Conservation (phyloP, 2,329 filamentous ascomycete genomes). For the Monilinia vaccinii-corymbosi region DNA sequence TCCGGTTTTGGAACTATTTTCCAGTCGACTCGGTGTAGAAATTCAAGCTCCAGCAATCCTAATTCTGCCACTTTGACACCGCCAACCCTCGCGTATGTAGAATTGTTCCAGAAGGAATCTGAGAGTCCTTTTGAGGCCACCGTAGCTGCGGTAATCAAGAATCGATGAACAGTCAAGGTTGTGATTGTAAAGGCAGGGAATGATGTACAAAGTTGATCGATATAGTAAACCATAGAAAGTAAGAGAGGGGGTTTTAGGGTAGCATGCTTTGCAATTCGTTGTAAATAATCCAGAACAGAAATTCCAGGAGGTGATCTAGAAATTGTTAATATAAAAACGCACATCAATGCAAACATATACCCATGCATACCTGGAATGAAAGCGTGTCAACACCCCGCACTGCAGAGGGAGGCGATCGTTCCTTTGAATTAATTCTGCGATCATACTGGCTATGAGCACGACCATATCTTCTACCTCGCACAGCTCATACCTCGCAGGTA, state of each 20-base stretch:
- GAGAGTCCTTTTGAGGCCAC: conserved; percentile 94
- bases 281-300: conserved; percentile 87
- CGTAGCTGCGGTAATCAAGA: conserved; percentile 89
- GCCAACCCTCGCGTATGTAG: conserved; percentile 87
- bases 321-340: not conserved
- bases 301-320: conserved; percentile 66
- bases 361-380: conserved; percentile 70
- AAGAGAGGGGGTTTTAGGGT: conserved; percentile 87
- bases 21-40: conserved; percentile 88
- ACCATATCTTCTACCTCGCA: conserved; percentile 82
- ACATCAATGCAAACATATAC: not conserved
- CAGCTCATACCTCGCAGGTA: conserved; percentile 70
- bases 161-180: conserved; percentile 91
- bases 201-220: conserved; percentile 83
- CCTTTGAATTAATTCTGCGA: conserved; percentile 85
- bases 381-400: conserved; percentile 80
- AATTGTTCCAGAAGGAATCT: conserved; percentile 97
- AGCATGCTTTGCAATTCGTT: conserved; percentile 85
- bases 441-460: conserved; percentile 85
- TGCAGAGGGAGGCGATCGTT: conserved; percentile 83
- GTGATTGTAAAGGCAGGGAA: conserved; percentile 96
- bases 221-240: conserved; percentile 99
- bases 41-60: conserved; percentile 86
- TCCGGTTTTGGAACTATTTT: conserved; percentile 94
- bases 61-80: conserved; percentile 86